Conservation (phyloP, 345 rosid species). For the Diplotaxis tenuifolia region DNA sequence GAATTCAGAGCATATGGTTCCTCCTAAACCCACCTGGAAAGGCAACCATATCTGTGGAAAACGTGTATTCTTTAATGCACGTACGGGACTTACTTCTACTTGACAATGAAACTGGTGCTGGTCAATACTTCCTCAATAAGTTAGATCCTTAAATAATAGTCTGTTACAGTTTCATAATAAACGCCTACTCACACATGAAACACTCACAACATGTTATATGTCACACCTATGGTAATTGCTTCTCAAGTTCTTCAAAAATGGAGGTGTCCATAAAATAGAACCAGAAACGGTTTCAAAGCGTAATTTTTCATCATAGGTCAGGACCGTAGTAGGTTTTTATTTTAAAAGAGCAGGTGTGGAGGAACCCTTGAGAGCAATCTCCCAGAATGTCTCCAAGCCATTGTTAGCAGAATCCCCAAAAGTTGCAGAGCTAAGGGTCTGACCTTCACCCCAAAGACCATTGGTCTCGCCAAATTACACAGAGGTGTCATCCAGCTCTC, state of each 20-base stretch:
- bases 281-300: too few species aligned
- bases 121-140: not conserved
- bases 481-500: not conserved
- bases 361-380: too few species aligned
- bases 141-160: not conserved
- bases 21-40: slow-evolving; percentile 1
- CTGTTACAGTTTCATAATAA: not conserved
- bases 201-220: too few species aligned
- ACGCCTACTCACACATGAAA: not conserved
- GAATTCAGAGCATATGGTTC: not conserved
- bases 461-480: not conserved
- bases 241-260: too few species aligned
- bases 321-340: too few species aligned
- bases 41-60: not conserved
- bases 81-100: not conserved
- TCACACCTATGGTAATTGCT: too few species aligned
- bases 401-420: too few species aligned
- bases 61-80: not conserved
- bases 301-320: too few species aligned
- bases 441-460: not conserved
- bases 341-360: too few species aligned
- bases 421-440: too few species aligned
- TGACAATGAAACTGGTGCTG: not conserved
- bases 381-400: too few species aligned
- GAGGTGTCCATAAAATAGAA: too few species aligned